These are phyloP conservation scores for Chalciporus chontae DNA, from an alignment of 768 basidiomycete species.

Conservation along the genomic window DNA sequence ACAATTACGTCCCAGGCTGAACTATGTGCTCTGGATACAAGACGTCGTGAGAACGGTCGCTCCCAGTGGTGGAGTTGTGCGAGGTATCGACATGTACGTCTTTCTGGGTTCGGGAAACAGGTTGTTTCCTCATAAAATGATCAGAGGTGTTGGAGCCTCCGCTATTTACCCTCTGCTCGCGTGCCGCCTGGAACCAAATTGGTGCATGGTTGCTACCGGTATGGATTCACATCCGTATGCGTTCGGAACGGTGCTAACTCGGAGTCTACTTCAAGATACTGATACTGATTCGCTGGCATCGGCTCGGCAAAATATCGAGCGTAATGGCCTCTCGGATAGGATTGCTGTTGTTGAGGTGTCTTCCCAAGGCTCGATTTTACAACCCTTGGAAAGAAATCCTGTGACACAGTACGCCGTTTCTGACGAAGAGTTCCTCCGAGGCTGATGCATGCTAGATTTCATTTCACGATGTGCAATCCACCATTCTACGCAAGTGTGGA, in stretches of 20 bases:
- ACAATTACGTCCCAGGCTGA: slow-evolving; percentile 49
- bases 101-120: background rate
- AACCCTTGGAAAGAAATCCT: slow-evolving; percentile 12
- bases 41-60: slow-evolving; percentile 49
- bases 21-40: slow-evolving; percentile 85
- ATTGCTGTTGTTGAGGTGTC: slow-evolving; percentile 46
- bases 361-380: slow-evolving; percentile 43
- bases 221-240: background rate
- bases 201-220: slow-evolving; percentile 74
- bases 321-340: slow-evolving; percentile 51
- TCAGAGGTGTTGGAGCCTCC: slow-evolving; percentile 86
- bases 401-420: slow-evolving; percentile 3
- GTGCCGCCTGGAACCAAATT: slow-evolving; percentile 48
- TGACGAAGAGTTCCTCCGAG: background rate
- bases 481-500: slow-evolving; percentile 83
- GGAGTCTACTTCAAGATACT: slow-evolving; percentile 52
- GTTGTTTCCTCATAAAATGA: background rate
- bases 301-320: slow-evolving; percentile 54
- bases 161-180: slow-evolving; percentile 84
- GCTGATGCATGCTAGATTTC: slow-evolving; percentile 39
- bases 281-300: slow-evolving; percentile 56
- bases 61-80: slow-evolving; percentile 26
- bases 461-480: slow-evolving; percentile 94
- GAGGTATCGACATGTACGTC: slow-evolving; percentile 72
- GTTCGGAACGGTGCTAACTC: background rate